phyloP scores from a whole-genome alignment of 805 yeast species.

The Blastobotrys terrestris region DNA sequence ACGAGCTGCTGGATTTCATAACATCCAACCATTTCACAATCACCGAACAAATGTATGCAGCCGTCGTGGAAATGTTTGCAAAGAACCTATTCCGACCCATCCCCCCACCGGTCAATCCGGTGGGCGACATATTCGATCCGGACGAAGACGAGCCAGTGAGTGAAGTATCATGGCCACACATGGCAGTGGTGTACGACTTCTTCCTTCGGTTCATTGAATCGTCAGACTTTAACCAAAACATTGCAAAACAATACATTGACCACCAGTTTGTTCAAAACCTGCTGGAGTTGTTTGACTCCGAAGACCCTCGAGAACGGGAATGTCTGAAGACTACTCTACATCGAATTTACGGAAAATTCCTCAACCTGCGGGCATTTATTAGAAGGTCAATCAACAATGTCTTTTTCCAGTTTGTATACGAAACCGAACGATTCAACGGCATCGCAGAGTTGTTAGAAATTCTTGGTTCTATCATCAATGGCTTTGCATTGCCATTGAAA shows the following conservation, averaged over 20 bases:
- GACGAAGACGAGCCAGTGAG: slow-evolving; percentile 98
- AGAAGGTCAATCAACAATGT: slow-evolving; percentile 89
- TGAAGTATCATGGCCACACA: slow-evolving; percentile 98
- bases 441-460: slow-evolving; percentile 92
- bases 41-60: slow-evolving; percentile 85
- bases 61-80: slow-evolving; percentile 85
- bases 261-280: slow-evolving; percentile 77
- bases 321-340: slow-evolving; percentile 92
- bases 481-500: slow-evolving; percentile 93
- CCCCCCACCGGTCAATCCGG: slow-evolving; percentile 96
- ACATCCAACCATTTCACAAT: slow-evolving; percentile 75
- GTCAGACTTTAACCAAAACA: slow-evolving; percentile 87
- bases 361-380: slow-evolving; percentile 82
- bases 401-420: slow-evolving; percentile 87
- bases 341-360: slow-evolving; percentile 91
- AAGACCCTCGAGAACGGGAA: slow-evolving; percentile 95
- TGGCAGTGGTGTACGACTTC: slow-evolving; percentile 94
- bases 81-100: slow-evolving; percentile 88
- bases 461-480: slow-evolving; percentile 92
- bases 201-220: slow-evolving; percentile 88
- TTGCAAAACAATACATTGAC: slow-evolving; percentile 91
- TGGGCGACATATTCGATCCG: slow-evolving; percentile 94
- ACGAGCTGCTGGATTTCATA: slow-evolving; percentile 84
- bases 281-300: slow-evolving; percentile 88
- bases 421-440: slow-evolving; percentile 93